A percentile compares a stretch with the other conserved stretches of the same genome.
phyloP scores from a whole-genome alignment of 768 basidiomycete genomes.

The Daedalea quercina region DNA sequence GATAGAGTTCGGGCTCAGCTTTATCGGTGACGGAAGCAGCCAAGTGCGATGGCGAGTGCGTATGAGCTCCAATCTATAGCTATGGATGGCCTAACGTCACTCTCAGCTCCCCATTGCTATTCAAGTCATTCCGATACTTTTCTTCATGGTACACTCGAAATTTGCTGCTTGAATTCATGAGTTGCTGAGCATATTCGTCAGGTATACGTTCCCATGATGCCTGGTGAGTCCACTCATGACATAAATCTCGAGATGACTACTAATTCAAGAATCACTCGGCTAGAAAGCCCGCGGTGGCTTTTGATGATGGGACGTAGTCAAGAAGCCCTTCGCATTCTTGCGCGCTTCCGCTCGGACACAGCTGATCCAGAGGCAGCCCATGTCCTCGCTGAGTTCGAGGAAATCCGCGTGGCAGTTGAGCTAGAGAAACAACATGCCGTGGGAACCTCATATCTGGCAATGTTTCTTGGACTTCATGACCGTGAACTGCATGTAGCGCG shows the following conservation, averaged over 20 bases:
- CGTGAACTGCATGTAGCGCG: constrained; percentile 36
- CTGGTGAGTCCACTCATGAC: too few species aligned
- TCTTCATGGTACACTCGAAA: too few species aligned
- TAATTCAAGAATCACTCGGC: too few species aligned
- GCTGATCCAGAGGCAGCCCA: constrained; percentile 17
- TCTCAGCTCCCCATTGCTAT: constrained; percentile 37
- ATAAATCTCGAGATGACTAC: too few species aligned
- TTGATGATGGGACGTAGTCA: constrained; percentile 32
- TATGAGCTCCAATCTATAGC: background rate
- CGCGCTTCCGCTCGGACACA: constrained; percentile 25
- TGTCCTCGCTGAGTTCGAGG: constrained; percentile 28
- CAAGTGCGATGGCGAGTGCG: constrained; percentile 29
- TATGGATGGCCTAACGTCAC: too few species aligned
- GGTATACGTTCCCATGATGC: constrained; percentile 13
- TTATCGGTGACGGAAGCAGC: constrained; percentile 34
- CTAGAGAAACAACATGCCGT: constrained; percentile 33
- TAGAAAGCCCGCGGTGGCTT: constrained; percentile 28
- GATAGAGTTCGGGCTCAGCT: constrained; percentile 39
- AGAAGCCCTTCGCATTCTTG: constrained; percentile 31
- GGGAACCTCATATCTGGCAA: constrained; percentile 36
- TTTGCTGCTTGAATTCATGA: too few species aligned
- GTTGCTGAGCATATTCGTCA: too few species aligned
- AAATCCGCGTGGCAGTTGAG: constrained; percentile 31
- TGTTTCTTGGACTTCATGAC: constrained; percentile 35
- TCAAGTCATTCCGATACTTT: constrained; percentile 34